Conservation (phyloP, 208 protist genomes). For the Wallacemonas sp. region DNA sequence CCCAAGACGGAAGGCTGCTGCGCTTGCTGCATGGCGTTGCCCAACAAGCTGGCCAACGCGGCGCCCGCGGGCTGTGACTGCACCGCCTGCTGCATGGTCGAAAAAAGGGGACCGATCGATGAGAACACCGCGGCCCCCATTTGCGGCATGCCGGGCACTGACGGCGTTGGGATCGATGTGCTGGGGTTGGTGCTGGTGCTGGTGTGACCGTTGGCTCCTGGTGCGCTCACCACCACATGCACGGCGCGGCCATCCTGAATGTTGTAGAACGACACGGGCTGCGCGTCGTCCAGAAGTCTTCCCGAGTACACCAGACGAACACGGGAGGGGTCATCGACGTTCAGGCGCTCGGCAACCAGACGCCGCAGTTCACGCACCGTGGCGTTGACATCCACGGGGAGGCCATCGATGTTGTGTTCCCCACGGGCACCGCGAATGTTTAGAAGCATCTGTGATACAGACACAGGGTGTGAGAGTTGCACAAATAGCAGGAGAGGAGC, state of each 20-base stretch:
- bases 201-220: background rate
- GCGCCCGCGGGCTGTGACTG: background rate
- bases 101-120: background rate
- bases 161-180: background rate
- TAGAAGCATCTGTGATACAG: constrained; percentile 33
- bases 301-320: constrained; percentile 38
- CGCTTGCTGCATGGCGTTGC: constrained; percentile 11
- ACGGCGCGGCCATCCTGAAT: constrained; percentile 31
- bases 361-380: constrained; percentile 44
- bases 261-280: constrained; percentile 27
- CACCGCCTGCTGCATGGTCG: background rate
- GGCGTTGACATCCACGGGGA: constrained; percentile 35
- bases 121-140: background rate
- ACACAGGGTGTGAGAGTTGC: background rate
- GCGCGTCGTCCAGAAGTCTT: constrained; percentile 22
- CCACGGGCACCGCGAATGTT: constrained; percentile 27
- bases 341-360: constrained; percentile 23
- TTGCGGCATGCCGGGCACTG: background rate
- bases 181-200: background rate
- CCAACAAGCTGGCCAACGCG: background rate
- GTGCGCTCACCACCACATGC: constrained; percentile 38
- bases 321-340: constrained; percentile 16
- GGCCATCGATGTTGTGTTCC: constrained; percentile 44
- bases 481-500: too few species aligned
- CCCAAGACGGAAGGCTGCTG: background rate